Evolutionary conservation across 768 basidiomycete genomes (phyloP), one percentile per base, ranked within the genome.

Genomic region (Pholiota molesta): DNA sequence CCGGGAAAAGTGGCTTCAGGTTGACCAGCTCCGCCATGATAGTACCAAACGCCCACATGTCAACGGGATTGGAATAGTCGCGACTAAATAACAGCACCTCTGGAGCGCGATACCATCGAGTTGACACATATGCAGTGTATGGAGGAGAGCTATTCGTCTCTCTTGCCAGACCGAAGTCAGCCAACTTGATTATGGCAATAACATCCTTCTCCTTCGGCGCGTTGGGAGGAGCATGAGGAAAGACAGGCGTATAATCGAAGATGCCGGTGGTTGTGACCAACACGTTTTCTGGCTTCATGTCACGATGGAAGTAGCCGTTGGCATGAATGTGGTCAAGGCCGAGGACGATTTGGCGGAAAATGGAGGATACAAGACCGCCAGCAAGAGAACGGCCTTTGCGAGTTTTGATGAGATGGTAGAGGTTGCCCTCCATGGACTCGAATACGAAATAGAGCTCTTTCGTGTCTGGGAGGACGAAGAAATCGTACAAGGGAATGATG

Each of bases 211-310:
- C 97, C 59, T 86, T 82, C 40, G 88, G 83, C 10, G 86, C 81
- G 61, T 86, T 83, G 8, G 83, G 85, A 58, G 83, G 80, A 17
- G 88, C 85, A 55, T 83, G 70, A 11, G 92, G 88, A n/a, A 87
- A 88, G 31, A 94, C 83, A 10, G 92, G 84, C 28, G 86, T 87
- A 72, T 99, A 99, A 76, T 97, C 94, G 66, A 91, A 90, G 55
- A 97, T 83, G 19, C 97, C 97, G 14, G 95, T 97, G 1, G 97
- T 99, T 17, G 97, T 99, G 68, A 99, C 97, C 55, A 99, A 87
- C 8, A 99, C 90, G 70, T 99, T 99, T 75, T 99, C 97, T 39
- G 97, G 97, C 77, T 99, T 99, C 95, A 99, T 97, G 75, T 99
- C 97, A 53, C 97, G 92, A 77, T 99, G 97, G 77, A 99, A 99